Evolutionary conservation across 768 basidiomycete genomes (phyloP), one percentile per base, ranked within the genome.

Genomic region (Crassisporium funariophilum): DNA sequence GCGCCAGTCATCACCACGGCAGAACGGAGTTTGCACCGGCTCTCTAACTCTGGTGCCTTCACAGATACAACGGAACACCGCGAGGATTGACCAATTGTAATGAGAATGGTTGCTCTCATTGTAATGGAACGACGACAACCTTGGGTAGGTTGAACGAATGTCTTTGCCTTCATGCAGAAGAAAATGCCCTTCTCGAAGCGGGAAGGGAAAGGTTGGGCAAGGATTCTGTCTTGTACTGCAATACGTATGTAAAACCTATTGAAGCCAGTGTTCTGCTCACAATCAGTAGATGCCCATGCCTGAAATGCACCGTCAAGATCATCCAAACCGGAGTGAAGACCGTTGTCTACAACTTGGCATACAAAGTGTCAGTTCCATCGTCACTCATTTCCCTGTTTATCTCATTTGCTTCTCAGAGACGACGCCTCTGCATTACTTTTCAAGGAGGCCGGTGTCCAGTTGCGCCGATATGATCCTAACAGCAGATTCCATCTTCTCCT

Each of bases 291-390:
- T 99, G 97, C 58, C 97, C 97, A 0, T 99, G 97, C 63, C 73
- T 98, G n/a, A 84, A 81, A 54, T 99, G 97, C 62, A 92, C 95
- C 0, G 84, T 98, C 68, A 98, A 98, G 66, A 98, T 98, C 55
- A 94, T 98, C 20, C 95, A 99, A 61, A 88, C 85, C 16, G 95
- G 95, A 0, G 87, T 98, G 15, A 84, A 80, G 49, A 86, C 84
- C 47, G 95, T 99, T 3, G 90, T 98, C 4, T 99, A 98, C 64
- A 95, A 94, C 63, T 70, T 98, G 44, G 84, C 84, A 41, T 99
- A 99, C 68, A 93, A 92, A 75, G 91, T 98, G 97, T 91, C 55
- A 57, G 88, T 76, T 12, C 35, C 21, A 31, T 20, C 19, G 10
- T 36, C 31, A 31, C 44, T 11, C 27, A 7, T 31, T 25, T 19